These are phyloP conservation scores for Fusarium sp. DNA, from an alignment of 2,329 filamentous ascomycete species.

Conservation along the genomic window DNA sequence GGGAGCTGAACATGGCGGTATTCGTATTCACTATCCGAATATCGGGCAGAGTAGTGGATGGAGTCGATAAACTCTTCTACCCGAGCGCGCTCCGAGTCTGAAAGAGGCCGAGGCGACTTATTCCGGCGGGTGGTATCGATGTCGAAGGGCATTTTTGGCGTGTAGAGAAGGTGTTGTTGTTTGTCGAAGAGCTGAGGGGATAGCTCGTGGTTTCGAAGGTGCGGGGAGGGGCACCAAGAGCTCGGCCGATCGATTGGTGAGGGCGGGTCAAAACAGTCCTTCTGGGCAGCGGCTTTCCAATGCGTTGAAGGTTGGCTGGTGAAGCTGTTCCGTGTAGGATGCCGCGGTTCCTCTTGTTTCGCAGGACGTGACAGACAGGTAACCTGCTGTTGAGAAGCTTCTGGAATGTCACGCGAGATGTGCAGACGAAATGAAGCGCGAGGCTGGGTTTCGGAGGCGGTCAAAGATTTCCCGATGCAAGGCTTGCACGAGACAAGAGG, in stretches of 20 bases:
- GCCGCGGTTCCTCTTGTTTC: slow-evolving; percentile 2
- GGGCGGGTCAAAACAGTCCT: slow-evolving; percentile 28
- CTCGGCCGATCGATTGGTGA: slow-evolving; percentile 39
- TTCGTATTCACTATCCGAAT: slow-evolving; percentile 91
- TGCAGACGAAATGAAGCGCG: slow-evolving; percentile 31
- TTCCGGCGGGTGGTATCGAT: slow-evolving; percentile 90
- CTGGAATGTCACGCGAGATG: slow-evolving; percentile 42
- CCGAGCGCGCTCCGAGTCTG: slow-evolving; percentile 81
- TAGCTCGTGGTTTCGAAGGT: slow-evolving; percentile 29
- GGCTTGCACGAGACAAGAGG: slow-evolving; percentile 39
- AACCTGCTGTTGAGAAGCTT: slow-evolving; percentile 15
- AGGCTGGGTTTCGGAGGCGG: slow-evolving; percentile 40
- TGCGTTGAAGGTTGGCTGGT: slow-evolving; percentile 10
- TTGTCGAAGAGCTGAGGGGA: slow-evolving; percentile 16
- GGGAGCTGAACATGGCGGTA: slow-evolving; percentile 98
- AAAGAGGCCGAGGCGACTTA: slow-evolving; percentile 81
- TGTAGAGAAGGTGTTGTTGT: slow-evolving; percentile 6
- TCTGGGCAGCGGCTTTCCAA: slow-evolving; percentile 13
- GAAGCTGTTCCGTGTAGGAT: neutral
- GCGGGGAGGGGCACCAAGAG: slow-evolving; percentile 37
- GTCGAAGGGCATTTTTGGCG: slow-evolving; percentile 51
- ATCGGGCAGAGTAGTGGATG: slow-evolving; percentile 97
- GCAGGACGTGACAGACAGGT: slow-evolving; percentile 1
- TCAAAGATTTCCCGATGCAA: slow-evolving; percentile 45
- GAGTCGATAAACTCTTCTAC: slow-evolving; percentile 92